phyloP scores from a whole-genome alignment of 2,329 filamentous ascomycete species.

The Colletotrichum coccodes region DNA sequence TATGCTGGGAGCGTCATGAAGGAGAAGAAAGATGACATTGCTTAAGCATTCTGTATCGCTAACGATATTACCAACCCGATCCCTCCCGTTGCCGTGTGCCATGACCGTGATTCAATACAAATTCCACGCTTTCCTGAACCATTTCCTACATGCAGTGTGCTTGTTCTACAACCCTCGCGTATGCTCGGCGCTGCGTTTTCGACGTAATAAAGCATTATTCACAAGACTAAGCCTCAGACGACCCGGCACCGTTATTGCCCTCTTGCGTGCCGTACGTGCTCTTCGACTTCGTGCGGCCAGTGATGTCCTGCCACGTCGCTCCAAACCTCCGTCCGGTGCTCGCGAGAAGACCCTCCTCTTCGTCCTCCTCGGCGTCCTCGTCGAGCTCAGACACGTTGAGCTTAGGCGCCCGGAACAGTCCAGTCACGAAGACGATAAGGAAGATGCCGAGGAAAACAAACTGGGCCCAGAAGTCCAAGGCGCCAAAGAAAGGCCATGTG shows the following conservation, averaged over 20 bases:
- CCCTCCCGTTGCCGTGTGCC: constrained; percentile 15
- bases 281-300: constrained; percentile 56
- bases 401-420: constrained; percentile 82
- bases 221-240: constrained; percentile 11
- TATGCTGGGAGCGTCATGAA: constrained; percentile 47
- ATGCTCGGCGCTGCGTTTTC: background rate
- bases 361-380: constrained; percentile 88
- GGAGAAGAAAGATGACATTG: background rate
- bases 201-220: background rate
- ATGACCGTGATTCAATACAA: constrained; percentile 1
- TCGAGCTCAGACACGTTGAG: constrained; percentile 83
- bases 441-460: constrained; percentile 91
- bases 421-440: constrained; percentile 81
- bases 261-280: constrained; percentile 30
- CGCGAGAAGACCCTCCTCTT: constrained; percentile 91
- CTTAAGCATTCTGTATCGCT: constrained; percentile 20
- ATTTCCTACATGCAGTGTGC: background rate
- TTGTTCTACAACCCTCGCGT: background rate
- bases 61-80: background rate
- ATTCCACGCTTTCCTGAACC: background rate
- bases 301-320: constrained; percentile 90
- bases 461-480: constrained; percentile 95
- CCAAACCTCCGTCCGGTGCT: constrained; percentile 84
- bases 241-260: constrained; percentile 10
- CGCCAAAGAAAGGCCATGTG: constrained; percentile 95